Evolutionary conservation across 78 protist species (phyloP), one percentile per base, ranked within the genome.

Genomic region (Dictyostelium purpureum): DNA sequence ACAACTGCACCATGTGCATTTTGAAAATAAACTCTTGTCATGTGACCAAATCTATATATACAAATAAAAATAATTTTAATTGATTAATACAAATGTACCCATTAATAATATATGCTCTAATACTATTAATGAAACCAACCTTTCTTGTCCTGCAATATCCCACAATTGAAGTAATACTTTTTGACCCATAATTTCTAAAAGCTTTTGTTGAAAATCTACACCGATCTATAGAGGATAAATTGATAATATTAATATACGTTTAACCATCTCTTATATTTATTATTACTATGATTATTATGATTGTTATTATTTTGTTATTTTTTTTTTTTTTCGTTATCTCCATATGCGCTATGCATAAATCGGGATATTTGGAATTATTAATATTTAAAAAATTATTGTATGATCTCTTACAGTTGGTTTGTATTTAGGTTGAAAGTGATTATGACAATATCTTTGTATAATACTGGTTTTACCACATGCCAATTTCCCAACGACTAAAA

Each of bases 111-210:
- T 19, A 57, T 57, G 19, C 19, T 18, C 31, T 57, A 18, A 19
- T 24, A 40, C 52, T 9, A 16, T 33, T 47, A 2, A 74, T 74
- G 1, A 31, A n/a, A 6, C 12, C 79, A 51, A 74, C 26, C 56
- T 73, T n/a, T 83, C 90, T 71, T 83, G 90, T 16, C 90, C 90
- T 38, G 90, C 90, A 11, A 83, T 76, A 71, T 83, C 90, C 79
- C 79, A 83, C 26, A 83, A 31, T 54, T 57, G 51, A 38, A 83
- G 47, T 7, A 37, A 24, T 11, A 83, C 67, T 16, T 47, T 52
- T 14, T n/a, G 35, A 38, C 31, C 57, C 76, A 69, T 76, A 26
- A 83, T 42, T 26, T 51, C 57, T 45, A 83, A 21, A 18, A 49
- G 51, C 33, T 83, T 83, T 49, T 59, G 45, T 51, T 69, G 77